These are phyloP conservation scores for Naematelia encephala DNA, from an alignment of 768 basidiomycete species.

Conservation along the genomic window DNA sequence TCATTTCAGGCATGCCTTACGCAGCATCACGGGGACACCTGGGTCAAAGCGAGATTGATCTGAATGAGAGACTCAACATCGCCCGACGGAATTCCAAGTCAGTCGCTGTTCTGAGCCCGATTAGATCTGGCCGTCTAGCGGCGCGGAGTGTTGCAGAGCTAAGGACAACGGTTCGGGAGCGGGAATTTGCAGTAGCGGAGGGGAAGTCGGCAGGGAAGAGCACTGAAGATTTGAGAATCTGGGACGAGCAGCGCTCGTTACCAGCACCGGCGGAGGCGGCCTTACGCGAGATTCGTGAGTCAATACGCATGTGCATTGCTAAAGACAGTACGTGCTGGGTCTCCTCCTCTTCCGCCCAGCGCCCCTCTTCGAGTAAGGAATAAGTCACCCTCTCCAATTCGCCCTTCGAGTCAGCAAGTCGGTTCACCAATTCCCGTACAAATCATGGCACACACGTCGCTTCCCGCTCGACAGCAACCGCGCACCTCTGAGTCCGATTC, in stretches of 20 bases:
- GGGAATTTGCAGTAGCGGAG: background rate
- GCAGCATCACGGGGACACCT: slow-evolving; percentile 36
- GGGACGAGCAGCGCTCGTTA: background rate
- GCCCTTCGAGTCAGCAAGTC: background rate
- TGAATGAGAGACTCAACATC: slow-evolving; percentile 72
- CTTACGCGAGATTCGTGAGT: background rate
- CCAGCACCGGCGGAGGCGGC: background rate
- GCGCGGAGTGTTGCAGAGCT: slow-evolving; percentile 16
- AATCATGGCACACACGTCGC: background rate
- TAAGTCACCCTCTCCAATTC: slow-evolving; percentile 31
- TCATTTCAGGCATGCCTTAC: slow-evolving; percentile 6
- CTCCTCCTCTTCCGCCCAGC: slow-evolving; percentile 11
- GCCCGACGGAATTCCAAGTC: slow-evolving; percentile 65
- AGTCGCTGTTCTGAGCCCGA: slow-evolving; percentile 14
- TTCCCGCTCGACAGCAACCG: background rate
- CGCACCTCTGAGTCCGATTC: background rate
- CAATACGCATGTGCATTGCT: background rate
- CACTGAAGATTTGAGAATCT: background rate
- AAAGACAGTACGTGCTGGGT: slow-evolving; percentile 5
- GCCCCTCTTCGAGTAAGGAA: slow-evolving; percentile 32
- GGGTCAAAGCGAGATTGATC: slow-evolving; percentile 56
- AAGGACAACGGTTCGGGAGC: background rate
- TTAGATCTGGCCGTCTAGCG: background rate
- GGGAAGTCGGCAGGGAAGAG: background rate
- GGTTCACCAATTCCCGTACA: background rate